Conservation (phyloP, 164 flowering plant species). For the Vitis amurensis region DNA sequence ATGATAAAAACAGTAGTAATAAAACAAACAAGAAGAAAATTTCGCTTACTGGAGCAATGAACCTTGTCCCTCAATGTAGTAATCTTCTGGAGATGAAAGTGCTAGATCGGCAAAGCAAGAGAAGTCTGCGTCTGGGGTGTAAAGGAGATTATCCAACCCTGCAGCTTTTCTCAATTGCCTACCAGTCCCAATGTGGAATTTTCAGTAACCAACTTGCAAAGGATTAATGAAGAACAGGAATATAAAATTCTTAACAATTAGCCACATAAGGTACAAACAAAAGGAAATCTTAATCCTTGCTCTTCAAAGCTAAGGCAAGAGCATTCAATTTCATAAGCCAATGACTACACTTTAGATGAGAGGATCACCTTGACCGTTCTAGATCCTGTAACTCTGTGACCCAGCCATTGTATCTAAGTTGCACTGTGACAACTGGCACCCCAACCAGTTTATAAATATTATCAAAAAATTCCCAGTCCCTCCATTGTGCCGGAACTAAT, state of each 20-base stretch:
- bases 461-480: constrained; percentile 71
- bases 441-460: constrained; percentile 86
- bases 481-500: constrained; percentile 83
- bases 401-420: constrained; percentile 97
- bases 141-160: constrained; percentile 92
- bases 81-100: constrained; percentile 92
- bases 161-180: constrained; percentile 77
- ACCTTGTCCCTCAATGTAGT: constrained; percentile 93
- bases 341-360: constrained; percentile 1
- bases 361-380: constrained; percentile 68
- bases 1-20: not conserved
- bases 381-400: constrained; percentile 90
- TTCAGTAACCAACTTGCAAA: not conserved
- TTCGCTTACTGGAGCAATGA: constrained; percentile 91
- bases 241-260: not conserved
- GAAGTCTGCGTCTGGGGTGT: constrained; percentile 97
- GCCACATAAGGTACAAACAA: not conserved
- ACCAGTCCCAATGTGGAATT: constrained; percentile 8
- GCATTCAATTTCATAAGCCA: not conserved
- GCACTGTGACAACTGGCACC: constrained; percentile 97
- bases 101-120: constrained; percentile 99
- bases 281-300: not conserved
- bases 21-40: not conserved
- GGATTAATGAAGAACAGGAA: not conserved
- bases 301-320: constrained; percentile 2